Conservation (phyloP, 306 rosid genomes). For the Prunus davidiana region DNA sequence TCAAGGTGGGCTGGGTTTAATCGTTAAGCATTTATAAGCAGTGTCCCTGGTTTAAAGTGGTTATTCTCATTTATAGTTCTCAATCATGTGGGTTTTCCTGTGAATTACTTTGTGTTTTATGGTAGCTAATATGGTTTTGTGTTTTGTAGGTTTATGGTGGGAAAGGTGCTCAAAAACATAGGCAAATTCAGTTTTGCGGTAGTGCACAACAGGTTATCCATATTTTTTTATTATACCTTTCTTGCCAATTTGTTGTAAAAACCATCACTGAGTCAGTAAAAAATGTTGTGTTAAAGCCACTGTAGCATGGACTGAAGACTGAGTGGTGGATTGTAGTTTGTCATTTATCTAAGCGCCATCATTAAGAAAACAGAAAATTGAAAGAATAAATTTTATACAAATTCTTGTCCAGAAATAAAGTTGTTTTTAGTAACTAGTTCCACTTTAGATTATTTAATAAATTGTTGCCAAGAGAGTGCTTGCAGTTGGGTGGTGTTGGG, state of each 20-base stretch:
- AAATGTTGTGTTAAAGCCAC: neutral
- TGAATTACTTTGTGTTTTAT: constrained; percentile 21
- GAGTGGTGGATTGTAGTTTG: neutral
- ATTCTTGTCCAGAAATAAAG: neutral
- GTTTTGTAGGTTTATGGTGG: constrained; percentile 85
- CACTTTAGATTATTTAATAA: neutral
- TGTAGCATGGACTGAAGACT: neutral
- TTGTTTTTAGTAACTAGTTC: neutral
- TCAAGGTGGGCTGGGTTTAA: constrained; percentile 58
- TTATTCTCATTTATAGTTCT: neutral
- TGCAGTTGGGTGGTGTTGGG: neutral
- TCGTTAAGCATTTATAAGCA: neutral
- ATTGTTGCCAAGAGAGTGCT: neutral
- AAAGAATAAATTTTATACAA: neutral
- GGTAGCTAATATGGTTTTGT: constrained; percentile 17
- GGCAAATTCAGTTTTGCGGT: constrained; percentile 92
- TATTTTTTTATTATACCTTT: neutral
- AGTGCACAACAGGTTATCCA: constrained; percentile 69
- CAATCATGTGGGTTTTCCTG: neutral
- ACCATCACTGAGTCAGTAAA: neutral
- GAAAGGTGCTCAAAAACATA: constrained; percentile 78
- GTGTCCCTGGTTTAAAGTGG: neutral
- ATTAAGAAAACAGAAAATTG: neutral
- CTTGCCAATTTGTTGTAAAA: neutral
- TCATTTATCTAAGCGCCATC: neutral